Conservation (phyloP, 805 yeast species). For the Schizosaccharomyces octosporus region DNA sequence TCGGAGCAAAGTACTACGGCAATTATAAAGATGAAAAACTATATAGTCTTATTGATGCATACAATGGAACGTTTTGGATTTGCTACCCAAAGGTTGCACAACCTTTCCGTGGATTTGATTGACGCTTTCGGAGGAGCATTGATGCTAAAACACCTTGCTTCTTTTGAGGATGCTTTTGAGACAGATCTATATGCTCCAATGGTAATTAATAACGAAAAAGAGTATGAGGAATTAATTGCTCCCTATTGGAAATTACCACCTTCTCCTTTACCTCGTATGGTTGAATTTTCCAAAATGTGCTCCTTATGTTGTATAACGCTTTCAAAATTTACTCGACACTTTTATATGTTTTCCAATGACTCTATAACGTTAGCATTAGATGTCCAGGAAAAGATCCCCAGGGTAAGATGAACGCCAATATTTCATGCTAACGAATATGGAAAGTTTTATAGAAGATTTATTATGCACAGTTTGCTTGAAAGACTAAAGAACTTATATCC, state of each 20-base stretch:
- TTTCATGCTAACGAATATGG: not conserved
- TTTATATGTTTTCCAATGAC: slow-evolving; percentile 38
- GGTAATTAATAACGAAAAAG: slow-evolving; percentile 31
- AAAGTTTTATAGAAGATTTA: not conserved
- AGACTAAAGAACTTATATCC: slow-evolving; percentile 32
- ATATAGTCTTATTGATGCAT: slow-evolving; percentile 47
- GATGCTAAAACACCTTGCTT: slow-evolving; percentile 29
- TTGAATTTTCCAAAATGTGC: slow-evolving; percentile 76
- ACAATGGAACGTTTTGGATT: slow-evolving; percentile 47
- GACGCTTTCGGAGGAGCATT: slow-evolving; percentile 33
- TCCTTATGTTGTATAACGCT: slow-evolving; percentile 65
- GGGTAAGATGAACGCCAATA: not conserved
- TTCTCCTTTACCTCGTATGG: slow-evolving; percentile 26
- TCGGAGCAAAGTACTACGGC: slow-evolving; percentile 13
- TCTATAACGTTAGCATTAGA: slow-evolving; percentile 25
- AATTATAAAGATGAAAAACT: slow-evolving; percentile 30
- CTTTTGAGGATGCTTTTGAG: slow-evolving; percentile 32
- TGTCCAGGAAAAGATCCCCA: not conserved
- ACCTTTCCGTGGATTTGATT: slow-evolving; percentile 33
- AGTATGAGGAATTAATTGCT: slow-evolving; percentile 37
- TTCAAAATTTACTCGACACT: slow-evolving; percentile 36
- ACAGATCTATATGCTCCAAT: slow-evolving; percentile 81
- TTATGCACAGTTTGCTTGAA: slow-evolving; percentile 26
- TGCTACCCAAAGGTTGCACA: slow-evolving; percentile 33
- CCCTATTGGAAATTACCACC: slow-evolving; percentile 43